Conservation (phyloP, 2,329 filamentous ascomycete species). For the Rhynchosporium graminicola region DNA sequence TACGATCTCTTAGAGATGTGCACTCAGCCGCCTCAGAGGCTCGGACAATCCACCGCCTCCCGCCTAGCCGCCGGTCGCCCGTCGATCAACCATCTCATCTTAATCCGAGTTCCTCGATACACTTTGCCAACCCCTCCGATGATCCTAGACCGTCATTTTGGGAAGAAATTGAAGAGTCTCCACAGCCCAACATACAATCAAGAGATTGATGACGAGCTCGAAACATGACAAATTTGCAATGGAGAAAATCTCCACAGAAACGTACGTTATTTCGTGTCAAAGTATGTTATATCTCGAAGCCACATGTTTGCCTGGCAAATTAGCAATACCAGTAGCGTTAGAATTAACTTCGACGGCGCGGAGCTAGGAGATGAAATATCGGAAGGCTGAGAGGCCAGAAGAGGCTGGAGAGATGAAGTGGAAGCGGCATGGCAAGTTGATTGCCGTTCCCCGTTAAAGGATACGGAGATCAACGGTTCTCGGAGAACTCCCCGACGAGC, state of each 20-base stretch:
- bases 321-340: no score
- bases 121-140: background rate
- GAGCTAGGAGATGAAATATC: background rate
- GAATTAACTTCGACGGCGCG: constrained; percentile 8
- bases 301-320: background rate
- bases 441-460: no score
- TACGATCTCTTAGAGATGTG: no score
- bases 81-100: constrained; percentile 1
- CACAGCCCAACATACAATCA: background rate
- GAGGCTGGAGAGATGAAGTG: constrained; percentile 4
- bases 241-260: no score
- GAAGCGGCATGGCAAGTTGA: background rate
- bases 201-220: background rate
- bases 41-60: background rate
- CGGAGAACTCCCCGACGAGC: no score
- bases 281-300: background rate
- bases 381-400: background rate
- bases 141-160: constrained; percentile 1
- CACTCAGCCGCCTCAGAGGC: no score
- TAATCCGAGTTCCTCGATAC: background rate
- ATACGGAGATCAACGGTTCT: no score
- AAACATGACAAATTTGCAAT: background rate
- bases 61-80: constrained; percentile 6
- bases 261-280: no score
- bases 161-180: background rate